Conservation (phyloP, 2,329 filamentous ascomycete species). For the Plenodomus lindquistii region DNA sequence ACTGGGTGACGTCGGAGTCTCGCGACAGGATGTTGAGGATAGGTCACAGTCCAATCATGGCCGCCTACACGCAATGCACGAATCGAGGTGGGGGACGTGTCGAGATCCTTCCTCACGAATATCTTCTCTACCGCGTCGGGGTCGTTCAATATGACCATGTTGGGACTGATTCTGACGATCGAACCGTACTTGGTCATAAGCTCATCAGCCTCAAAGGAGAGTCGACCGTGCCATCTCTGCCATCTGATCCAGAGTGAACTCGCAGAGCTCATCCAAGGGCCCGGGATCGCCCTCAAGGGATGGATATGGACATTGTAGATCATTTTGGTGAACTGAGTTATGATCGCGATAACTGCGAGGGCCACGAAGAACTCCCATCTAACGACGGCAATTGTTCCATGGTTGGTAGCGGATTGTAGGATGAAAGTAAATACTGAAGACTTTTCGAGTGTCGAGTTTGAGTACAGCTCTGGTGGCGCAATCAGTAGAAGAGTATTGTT, state of each 20-base stretch:
- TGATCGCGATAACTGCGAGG: too few species aligned
- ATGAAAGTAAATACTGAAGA: too few species aligned
- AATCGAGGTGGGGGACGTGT: slow-evolving; percentile 23
- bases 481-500: too few species aligned
- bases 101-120: slow-evolving; percentile 20
- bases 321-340: too few species aligned
- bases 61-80: slow-evolving; percentile 23
- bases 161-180: slow-evolving; percentile 22
- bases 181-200: slow-evolving; percentile 21
- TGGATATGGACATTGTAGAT: slow-evolving; percentile 8
- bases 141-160: slow-evolving; percentile 24
- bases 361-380: too few species aligned
- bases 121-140: slow-evolving; percentile 19
- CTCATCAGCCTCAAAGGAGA: slow-evolving; percentile 23
- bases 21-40: slow-evolving; percentile 23
- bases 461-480: too few species aligned
- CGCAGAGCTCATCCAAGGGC: slow-evolving; percentile 22
- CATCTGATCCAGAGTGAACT: slow-evolving; percentile 22
- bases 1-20: slow-evolving; percentile 19
- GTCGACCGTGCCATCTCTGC: slow-evolving; percentile 23
- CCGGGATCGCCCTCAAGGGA: slow-evolving; percentile 16
- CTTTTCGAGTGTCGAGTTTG: too few species aligned
- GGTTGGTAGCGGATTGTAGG: too few species aligned
- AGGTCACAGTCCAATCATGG: slow-evolving; percentile 26
- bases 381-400: too few species aligned